Evolutionary conservation across 805 yeast species (phyloP).

Genomic region (Cyberlindnera meyerae): DNA sequence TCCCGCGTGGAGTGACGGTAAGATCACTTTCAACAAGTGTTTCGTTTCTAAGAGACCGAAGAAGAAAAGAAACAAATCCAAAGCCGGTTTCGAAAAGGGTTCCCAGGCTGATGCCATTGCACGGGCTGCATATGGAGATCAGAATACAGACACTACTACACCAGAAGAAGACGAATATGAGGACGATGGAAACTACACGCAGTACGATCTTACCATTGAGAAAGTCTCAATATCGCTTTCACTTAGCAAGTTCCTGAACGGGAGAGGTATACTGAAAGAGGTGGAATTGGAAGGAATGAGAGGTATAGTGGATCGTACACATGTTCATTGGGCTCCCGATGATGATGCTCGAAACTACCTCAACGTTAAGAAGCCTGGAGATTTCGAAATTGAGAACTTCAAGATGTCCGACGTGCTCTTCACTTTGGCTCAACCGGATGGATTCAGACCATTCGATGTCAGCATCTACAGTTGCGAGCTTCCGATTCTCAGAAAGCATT

Average conservation of each 20-base stretch:
- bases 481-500: constrained; percentile 78
- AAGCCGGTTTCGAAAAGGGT: constrained; percentile 54
- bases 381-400: constrained; percentile 84
- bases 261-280: constrained; percentile 79
- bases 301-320: constrained; percentile 90
- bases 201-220: constrained; percentile 87
- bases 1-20: constrained; percentile 89
- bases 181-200: constrained; percentile 95
- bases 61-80: constrained; percentile 31
- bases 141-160: not conserved
- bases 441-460: constrained; percentile 78
- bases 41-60: constrained; percentile 83
- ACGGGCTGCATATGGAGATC: constrained; percentile 26
- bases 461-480: constrained; percentile 85
- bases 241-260: constrained; percentile 82
- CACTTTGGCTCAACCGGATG: constrained; percentile 74
- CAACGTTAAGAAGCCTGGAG: constrained; percentile 75
- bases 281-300: constrained; percentile 79
- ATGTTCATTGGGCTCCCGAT: constrained; percentile 74
- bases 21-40: constrained; percentile 77
- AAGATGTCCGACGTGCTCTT: constrained; percentile 81
- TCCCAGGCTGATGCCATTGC: constrained; percentile 69
- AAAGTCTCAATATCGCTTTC: constrained; percentile 77
- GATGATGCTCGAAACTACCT: constrained; percentile 81
- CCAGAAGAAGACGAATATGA: constrained; percentile 31